Percentiles rank a stretch among this genome's conserved stretches.
These are phyloP conservation scores for Barnettozyma populi DNA, from an alignment of 805 yeast genomes.

Conservation along the genomic window DNA sequence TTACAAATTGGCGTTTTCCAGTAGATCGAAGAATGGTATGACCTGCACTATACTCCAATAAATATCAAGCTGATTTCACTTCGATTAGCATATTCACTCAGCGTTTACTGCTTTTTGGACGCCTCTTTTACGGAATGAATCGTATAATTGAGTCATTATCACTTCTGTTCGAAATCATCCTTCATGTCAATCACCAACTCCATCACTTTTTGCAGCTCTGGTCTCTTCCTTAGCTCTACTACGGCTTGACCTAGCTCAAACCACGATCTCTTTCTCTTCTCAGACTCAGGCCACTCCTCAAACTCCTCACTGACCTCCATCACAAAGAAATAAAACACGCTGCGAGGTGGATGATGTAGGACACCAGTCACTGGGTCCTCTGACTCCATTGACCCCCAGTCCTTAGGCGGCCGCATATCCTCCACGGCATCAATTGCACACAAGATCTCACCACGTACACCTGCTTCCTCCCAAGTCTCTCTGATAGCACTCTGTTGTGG, in stretches of 20 bases:
- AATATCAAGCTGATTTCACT: no score
- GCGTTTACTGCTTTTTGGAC: no score
- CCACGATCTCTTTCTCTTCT: conserved; percentile 66
- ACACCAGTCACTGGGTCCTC: conserved; percentile 23
- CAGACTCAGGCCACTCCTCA: conserved; percentile 70
- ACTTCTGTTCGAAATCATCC: not conserved
- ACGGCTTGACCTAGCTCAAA: conserved; percentile 63
- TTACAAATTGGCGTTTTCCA: no score
- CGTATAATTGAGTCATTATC: not conserved
- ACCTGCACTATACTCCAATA: no score
- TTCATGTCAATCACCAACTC: not conserved
- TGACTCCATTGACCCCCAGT: conserved; percentile 31
- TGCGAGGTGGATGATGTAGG: conserved; percentile 50
- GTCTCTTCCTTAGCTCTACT: conserved; percentile 54
- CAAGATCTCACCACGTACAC: conserved; percentile 64
- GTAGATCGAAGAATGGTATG: no score
- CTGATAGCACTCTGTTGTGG: conserved; percentile 50
- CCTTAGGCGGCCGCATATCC: conserved; percentile 50
- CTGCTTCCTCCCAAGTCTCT: conserved; percentile 99
- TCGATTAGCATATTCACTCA: no score
- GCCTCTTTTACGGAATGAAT: no score
- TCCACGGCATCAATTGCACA: conserved; percentile 57
- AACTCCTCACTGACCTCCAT: conserved; percentile 53
- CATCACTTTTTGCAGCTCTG: conserved; percentile 44
- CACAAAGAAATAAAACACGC: conserved; percentile 89